phyloP scores from a whole-genome alignment of 2,329 filamentous ascomycete species.

The Sclerotiophoma versabilis region DNA sequence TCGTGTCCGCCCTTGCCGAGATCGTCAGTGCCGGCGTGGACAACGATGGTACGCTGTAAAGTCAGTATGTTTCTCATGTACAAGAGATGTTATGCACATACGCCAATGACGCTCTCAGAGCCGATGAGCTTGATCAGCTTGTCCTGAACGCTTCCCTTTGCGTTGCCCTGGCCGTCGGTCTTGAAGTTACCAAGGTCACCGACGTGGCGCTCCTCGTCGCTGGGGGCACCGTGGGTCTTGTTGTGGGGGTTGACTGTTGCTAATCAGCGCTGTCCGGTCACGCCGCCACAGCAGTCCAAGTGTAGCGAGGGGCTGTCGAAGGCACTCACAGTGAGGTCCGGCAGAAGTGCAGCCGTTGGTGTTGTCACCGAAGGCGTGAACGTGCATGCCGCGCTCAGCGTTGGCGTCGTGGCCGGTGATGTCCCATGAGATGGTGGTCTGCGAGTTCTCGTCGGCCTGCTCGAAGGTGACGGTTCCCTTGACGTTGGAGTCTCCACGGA shows the following conservation, averaged over 20 bases:
- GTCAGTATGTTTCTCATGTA: slow-evolving; percentile 18
- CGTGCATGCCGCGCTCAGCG: slow-evolving; percentile 96
- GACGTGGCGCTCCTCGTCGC: slow-evolving; percentile 86
- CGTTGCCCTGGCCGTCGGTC: slow-evolving; percentile 91
- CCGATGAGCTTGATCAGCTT: slow-evolving; percentile 94
- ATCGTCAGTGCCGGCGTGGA: slow-evolving; percentile 95
- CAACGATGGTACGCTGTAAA: slow-evolving; percentile 84
- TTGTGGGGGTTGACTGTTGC: slow-evolving; percentile 86
- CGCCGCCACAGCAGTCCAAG: background rate
- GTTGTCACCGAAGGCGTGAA: slow-evolving; percentile 99
- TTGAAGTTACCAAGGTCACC: slow-evolving; percentile 97
- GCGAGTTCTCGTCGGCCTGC: slow-evolving; percentile 80
- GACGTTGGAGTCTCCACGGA: slow-evolving; percentile 98
- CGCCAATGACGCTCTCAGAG: slow-evolving; percentile 91
- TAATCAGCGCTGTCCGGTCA: slow-evolving; percentile 17
- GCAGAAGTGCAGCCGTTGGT: slow-evolving; percentile 99
- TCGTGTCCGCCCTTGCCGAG: slow-evolving; percentile 90
- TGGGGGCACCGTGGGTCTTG: slow-evolving; percentile 90
- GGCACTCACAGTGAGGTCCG: slow-evolving; percentile 87
- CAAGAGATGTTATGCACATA: slow-evolving; percentile 52
- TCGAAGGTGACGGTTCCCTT: slow-evolving; percentile 93
- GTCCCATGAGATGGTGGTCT: slow-evolving; percentile 90
- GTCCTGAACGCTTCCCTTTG: slow-evolving; percentile 81
- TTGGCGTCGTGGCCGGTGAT: slow-evolving; percentile 92
- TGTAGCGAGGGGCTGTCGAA: background rate